Percentiles rank a stretch among this genome's conserved stretches.
These are phyloP conservation scores for Begonia loranthoides DNA, from an alignment of 306 rosid species.

Conservation along the genomic window DNA sequence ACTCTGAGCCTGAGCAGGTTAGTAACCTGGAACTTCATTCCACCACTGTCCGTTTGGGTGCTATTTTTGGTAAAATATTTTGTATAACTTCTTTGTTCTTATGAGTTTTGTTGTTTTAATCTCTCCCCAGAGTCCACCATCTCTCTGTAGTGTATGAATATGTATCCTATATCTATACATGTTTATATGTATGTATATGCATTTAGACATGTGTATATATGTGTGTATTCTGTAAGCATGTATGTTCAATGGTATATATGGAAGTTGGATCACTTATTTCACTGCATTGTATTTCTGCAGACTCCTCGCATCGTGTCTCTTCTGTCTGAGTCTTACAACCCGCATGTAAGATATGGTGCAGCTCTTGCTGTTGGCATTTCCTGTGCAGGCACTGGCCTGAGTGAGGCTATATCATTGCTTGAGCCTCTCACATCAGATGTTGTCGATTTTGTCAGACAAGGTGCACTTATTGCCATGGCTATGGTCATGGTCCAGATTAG, in stretches of 20 bases:
- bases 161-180: no score
- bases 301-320: conserved; percentile 93
- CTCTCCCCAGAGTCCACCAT: no score
- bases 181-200: no score
- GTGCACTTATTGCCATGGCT: conserved; percentile 98
- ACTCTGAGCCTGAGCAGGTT: conserved; percentile 99
- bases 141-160: no score
- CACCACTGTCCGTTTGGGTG: no score
- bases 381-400: conserved; percentile 94
- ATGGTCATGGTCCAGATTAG: conserved; percentile 98
- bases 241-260: no score
- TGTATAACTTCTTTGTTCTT: neutral
- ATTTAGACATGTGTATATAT: no score
- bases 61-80: neutral
- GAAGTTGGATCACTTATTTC: no score
- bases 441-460: conserved; percentile 96
- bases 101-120: neutral
- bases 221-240: no score
- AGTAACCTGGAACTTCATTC: conserved; percentile 7
- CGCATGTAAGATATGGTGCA: conserved; percentile 97
- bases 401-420: conserved; percentile 92
- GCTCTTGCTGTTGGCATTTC: conserved; percentile 99
- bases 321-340: conserved; percentile 92
- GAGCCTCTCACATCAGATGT: conserved; percentile 98
- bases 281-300: conserved; percentile 23